Percentiles rank a stretch among this genome's conserved stretches.
Conservation (phyloP, 1,284 basidiomycete genomes). For the Ustilago shanxiensis region DNA sequence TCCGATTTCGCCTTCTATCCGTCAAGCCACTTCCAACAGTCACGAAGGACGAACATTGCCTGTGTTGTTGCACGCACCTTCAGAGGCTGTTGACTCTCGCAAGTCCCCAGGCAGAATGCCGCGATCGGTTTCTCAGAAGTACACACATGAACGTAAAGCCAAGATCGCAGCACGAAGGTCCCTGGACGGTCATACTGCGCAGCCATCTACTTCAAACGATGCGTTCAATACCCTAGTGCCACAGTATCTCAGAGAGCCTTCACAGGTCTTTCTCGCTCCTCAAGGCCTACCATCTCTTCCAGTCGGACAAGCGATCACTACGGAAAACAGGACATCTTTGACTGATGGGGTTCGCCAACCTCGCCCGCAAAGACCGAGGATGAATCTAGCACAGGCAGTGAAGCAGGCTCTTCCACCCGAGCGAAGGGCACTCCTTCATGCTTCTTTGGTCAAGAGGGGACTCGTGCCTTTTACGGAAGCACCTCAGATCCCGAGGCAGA, state of each 20-base stretch:
- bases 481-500: not conserved
- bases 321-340: not conserved
- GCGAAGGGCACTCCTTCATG: slow-evolving; percentile 31
- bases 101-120: not conserved
- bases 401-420: slow-evolving; percentile 38
- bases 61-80: slow-evolving; percentile 6
- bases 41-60: not conserved
- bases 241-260: slow-evolving; percentile 17
- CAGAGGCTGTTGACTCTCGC: too few species aligned
- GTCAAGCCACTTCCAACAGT: not conserved
- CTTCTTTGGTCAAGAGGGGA: slow-evolving; percentile 16
- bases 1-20: slow-evolving; percentile 14
- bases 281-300: slow-evolving; percentile 21
- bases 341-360: not conserved
- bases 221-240: slow-evolving; percentile 35
- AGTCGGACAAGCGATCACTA: slow-evolving; percentile 38
- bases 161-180: slow-evolving; percentile 16
- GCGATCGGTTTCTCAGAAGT: slow-evolving; percentile 11
- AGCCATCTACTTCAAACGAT: slow-evolving; percentile 1
- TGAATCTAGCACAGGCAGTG: slow-evolving; percentile 27
- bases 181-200: slow-evolving; percentile 11
- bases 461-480: not conserved
- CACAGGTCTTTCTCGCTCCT: slow-evolving; percentile 23
- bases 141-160: not conserved
- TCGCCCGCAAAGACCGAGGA: slow-evolving; percentile 2